Evolutionary conservation across 257 asterid species (phyloP), one percentile per base, ranked within the genome.

Genomic region (Cinchona pubescens): DNA sequence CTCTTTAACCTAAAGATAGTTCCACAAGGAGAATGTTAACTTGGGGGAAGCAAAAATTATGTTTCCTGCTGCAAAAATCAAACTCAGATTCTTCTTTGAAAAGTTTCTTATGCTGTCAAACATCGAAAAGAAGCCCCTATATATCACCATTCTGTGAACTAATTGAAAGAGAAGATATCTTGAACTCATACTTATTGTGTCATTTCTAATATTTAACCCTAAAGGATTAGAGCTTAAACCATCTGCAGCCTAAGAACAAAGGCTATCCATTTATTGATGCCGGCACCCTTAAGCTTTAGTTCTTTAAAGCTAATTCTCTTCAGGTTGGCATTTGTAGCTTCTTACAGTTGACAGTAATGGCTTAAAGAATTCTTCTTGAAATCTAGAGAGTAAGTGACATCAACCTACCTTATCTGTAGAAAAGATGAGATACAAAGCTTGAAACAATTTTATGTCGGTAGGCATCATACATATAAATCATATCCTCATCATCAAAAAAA

Each of bases 401-500:
- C 59, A 78, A 86, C 90, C 73, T 74, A 95, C 99, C 98, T 92
- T 92, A 84, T 92, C 99, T 81, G 88, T 85, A 69, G 90, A 96
- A 78, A 92, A 96, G 94, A 83, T 88, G 90, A 61, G 99, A 91
- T 76, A 95, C 90, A 82, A 95, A 91, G 89, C 94, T 91, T 3
- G 96, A 85, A 80, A 91, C 86, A 84, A 84, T 83, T 87, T 95
- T 95, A 88, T 95, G 98, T 75, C 91, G 92, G 84, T 95, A 95
- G 23, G 96, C 97, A 83, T 88, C 87, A 86, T 90, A 95, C 91
- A 92, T 88, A 78, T 88, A 95, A 80, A 90, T 70, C 88, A 95
- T 86, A 81, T 92, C 99, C 82, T 91, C 99, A 35, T 91, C 98
- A 55, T 95, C 97, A 70, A 84, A 62, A 38, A 84, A 65, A 48